Evolutionary conservation across 805 yeast genomes (phyloP).

Genomic region (Hanseniaspora singularis): DNA sequence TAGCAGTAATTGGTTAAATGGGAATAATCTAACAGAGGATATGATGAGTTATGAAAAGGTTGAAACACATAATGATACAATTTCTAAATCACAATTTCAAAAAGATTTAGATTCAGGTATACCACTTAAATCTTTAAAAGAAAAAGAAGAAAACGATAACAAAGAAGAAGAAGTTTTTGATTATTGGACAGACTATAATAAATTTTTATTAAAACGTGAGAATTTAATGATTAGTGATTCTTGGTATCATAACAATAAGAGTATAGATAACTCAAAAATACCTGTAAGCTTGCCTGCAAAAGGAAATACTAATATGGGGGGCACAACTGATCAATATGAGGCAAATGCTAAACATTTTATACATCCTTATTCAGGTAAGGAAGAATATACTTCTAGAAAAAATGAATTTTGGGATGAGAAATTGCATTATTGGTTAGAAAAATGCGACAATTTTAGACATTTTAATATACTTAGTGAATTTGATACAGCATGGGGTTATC

Average conservation of each 20-base stretch:
- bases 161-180: constrained; percentile 25
- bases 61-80: constrained; percentile 28
- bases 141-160: not conserved
- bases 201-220: constrained; percentile 52
- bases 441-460: constrained; percentile 64
- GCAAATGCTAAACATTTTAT: constrained; percentile 31
- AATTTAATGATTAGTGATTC: constrained; percentile 42
- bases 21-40: too few species aligned
- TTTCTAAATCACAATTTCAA: constrained; percentile 51
- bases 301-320: too few species aligned
- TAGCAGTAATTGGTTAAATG: constrained; percentile 11
- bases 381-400: constrained; percentile 40
- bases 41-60: constrained; percentile 21
- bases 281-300: constrained; percentile 9
- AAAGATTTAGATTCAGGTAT: constrained; percentile 42
- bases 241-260: constrained; percentile 39
- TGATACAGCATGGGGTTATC: constrained; percentile 80
- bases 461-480: constrained; percentile 56
- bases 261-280: constrained; percentile 5
- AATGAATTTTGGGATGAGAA: constrained; percentile 46
- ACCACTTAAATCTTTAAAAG: constrained; percentile 22
- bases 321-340: too few species aligned
- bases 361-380: constrained; percentile 43
- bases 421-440: constrained; percentile 55
- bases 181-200: constrained; percentile 74